A percentile compares a stretch with the other conserved stretches of the same genome.
These are phyloP conservation scores for Baorangia bicolor DNA, from an alignment of 768 basidiomycete genomes.

Conservation along the genomic window DNA sequence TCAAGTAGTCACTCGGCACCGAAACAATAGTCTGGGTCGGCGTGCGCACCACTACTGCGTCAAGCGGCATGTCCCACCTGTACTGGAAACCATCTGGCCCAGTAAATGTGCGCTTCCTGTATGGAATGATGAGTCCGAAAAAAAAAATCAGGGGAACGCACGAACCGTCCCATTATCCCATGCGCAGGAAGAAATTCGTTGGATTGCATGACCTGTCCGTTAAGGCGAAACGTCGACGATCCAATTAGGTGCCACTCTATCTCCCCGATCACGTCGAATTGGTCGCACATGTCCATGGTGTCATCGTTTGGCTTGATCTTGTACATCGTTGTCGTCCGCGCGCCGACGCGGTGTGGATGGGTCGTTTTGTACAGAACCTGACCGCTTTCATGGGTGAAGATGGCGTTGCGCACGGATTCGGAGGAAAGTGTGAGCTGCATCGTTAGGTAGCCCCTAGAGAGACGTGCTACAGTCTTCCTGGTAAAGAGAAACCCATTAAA, in stretches of 20 bases:
- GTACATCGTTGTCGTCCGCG: slow-evolving; percentile 24
- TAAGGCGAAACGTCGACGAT: slow-evolving; percentile 31
- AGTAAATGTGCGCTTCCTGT: slow-evolving; percentile 31
- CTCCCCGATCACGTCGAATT: slow-evolving; percentile 32
- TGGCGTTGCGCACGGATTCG: slow-evolving; percentile 22
- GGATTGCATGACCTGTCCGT: slow-evolving; percentile 26
- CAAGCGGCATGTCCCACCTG: slow-evolving; percentile 30
- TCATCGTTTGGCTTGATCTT: slow-evolving; percentile 25
- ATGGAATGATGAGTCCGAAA: neutral
- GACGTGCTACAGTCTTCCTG: too few species aligned
- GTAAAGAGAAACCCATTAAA: too few species aligned
- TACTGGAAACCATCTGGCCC: slow-evolving; percentile 36
- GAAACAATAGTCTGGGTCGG: neutral
- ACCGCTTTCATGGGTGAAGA: slow-evolving; percentile 22
- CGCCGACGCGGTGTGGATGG: slow-evolving; percentile 13
- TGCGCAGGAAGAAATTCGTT: slow-evolving; percentile 23
- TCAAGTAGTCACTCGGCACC: neutral
- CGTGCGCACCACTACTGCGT: slow-evolving; percentile 15
- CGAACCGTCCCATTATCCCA: slow-evolving; percentile 26
- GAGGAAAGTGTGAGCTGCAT: slow-evolving; percentile 28
- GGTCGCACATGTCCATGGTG: slow-evolving; percentile 26
- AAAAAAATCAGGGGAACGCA: neutral
- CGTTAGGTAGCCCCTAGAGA: neutral
- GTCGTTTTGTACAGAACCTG: slow-evolving; percentile 32
- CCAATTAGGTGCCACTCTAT: slow-evolving; percentile 36